phyloP scores from a whole-genome alignment of 305 asterid species.

The Fraxinus latifolia region DNA sequence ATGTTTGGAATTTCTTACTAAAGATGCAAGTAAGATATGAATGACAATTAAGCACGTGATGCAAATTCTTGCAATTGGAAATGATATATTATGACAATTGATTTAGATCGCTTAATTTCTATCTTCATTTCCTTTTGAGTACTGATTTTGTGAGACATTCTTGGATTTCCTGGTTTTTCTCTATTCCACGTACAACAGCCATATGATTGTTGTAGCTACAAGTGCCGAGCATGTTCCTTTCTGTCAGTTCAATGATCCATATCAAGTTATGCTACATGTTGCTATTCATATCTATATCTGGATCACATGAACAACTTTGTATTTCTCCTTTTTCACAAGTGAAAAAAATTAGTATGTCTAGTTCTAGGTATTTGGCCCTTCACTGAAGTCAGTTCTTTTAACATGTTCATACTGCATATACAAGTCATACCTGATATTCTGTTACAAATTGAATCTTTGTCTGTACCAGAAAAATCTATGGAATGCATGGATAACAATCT shows the following conservation, averaged over 20 bases:
- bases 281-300: background rate
- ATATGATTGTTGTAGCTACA: background rate
- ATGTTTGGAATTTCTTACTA: background rate
- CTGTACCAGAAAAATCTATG: constrained; percentile 53
- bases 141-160: background rate
- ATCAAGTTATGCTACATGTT: background rate
- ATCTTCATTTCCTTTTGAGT: background rate
- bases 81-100: background rate
- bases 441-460: constrained; percentile 11
- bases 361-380: background rate
- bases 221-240: background rate
- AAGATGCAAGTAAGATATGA: background rate
- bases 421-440: background rate
- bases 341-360: background rate
- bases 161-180: background rate
- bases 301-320: background rate
- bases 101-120: background rate
- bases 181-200: background rate
- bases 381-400: background rate
- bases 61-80: background rate
- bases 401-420: background rate
- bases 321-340: background rate
- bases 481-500: constrained; percentile 79
- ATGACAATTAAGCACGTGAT: background rate
- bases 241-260: background rate